A percentile compares a stretch with the other conserved stretches of the same genome.
Evolutionary conservation across 495 filamentous ascomycete genomes (phyloP).

Genomic region (Friedmanniomyces simplex): DNA sequence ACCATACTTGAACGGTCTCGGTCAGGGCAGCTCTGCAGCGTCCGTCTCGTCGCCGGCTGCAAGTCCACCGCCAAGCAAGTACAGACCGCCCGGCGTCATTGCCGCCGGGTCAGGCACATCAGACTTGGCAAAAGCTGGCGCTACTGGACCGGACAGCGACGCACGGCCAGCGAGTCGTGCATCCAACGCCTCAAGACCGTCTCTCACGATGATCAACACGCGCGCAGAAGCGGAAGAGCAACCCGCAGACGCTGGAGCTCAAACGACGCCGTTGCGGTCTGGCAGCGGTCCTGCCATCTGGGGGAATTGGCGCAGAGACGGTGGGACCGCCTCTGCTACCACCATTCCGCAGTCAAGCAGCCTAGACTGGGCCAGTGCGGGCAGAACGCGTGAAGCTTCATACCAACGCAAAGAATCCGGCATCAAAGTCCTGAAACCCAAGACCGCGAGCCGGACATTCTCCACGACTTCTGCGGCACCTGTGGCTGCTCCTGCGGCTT

Average conservation of each 20-base stretch:
- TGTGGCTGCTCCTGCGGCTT: background rate
- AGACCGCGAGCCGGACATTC: conserved; percentile 23
- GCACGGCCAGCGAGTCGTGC: conserved; percentile 22
- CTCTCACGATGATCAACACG: conserved; percentile 7
- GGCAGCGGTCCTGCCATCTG: conserved; percentile 31
- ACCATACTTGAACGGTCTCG: conserved; percentile 17
- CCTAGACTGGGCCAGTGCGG: conserved; percentile 30
- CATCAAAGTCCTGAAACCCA: conserved; percentile 36
- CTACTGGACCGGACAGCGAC: conserved; percentile 6
- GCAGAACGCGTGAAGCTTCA: conserved; percentile 17
- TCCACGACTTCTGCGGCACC: conserved; percentile 19
- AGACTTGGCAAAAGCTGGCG: conserved; percentile 13
- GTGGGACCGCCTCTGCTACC: background rate
- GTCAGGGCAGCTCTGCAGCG: conserved; percentile 15
- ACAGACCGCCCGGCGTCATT: conserved; percentile 15
- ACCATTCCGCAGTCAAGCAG: conserved; percentile 8
- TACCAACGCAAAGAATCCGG: conserved; percentile 33
- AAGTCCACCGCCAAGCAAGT: conserved; percentile 19
- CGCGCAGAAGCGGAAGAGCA: conserved; percentile 3
- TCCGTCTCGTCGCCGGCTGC: conserved; percentile 17
- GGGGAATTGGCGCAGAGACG: conserved; percentile 34
- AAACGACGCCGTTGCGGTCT: conserved; percentile 23
- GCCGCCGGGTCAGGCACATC: background rate
- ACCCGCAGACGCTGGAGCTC: conserved; percentile 17
- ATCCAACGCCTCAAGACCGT: conserved; percentile 12